Conservation (phyloP, 768 basidiomycete genomes). For the Tubosaeta brunneosetosa region DNA sequence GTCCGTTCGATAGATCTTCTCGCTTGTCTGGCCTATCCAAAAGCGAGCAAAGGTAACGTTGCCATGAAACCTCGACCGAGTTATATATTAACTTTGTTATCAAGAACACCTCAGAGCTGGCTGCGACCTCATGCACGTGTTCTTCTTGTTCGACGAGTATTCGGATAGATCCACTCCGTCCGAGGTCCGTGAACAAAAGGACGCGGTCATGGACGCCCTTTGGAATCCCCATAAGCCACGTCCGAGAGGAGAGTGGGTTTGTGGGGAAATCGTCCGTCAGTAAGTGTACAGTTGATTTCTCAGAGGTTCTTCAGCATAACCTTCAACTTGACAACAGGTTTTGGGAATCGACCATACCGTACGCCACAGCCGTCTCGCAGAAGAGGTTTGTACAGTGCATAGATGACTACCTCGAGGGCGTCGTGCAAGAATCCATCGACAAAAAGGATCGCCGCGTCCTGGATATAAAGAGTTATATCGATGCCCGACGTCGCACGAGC, state of each 20-base stretch:
- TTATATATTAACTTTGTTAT: not conserved
- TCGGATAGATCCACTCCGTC: constrained; percentile 37
- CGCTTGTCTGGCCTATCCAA: constrained; percentile 4
- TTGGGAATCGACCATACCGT: constrained; percentile 8
- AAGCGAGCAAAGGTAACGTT: constrained; percentile 9
- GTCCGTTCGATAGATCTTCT: constrained; percentile 9
- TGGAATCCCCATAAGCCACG: constrained; percentile 9
- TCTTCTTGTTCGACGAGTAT: constrained; percentile 49
- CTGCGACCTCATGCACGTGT: constrained; percentile 49
- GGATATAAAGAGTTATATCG: constrained; percentile 37
- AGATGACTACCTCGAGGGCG: constrained; percentile 33
- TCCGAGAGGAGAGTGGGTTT: constrained; percentile 16
- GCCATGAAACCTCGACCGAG: not conserved
- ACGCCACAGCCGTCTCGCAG: constrained; percentile 3
- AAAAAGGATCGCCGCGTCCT: constrained; percentile 31
- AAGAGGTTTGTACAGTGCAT: constrained; percentile 37
- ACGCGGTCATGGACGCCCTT: constrained; percentile 20
- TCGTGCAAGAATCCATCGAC: constrained; percentile 42
- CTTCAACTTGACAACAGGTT: constrained; percentile 5
- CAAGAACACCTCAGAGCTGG: constrained; percentile 29
- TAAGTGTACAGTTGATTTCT: not conserved
- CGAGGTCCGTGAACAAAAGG: constrained; percentile 25
- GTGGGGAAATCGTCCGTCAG: constrained; percentile 16
- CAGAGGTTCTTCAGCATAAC: too few species aligned
- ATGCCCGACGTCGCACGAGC: constrained; percentile 37